phyloP scores from a whole-genome alignment of 768 basidiomycete species.

The Neoboletus magnificus region DNA sequence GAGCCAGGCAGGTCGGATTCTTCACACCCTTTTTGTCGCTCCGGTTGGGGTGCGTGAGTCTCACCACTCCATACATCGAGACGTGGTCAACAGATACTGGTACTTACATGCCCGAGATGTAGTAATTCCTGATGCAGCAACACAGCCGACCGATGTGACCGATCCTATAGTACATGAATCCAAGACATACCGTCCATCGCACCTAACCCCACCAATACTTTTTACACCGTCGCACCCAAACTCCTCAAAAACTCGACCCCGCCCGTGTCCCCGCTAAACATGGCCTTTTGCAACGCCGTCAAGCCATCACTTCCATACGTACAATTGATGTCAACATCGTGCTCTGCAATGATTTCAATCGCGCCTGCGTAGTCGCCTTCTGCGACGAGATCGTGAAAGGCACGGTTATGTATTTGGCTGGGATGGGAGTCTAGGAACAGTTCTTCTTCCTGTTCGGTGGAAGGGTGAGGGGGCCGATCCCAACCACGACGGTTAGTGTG shows the following conservation, averaged over 20 bases:
- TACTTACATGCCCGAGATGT: neutral
- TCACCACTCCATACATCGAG: neutral
- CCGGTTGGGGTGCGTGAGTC: too few relatives aligned
- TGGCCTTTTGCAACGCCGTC: conserved; percentile 25
- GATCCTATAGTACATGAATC: neutral
- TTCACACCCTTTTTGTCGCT: neutral
- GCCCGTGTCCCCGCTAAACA: conserved; percentile 15
- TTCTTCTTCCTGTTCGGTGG: conserved; percentile 21
- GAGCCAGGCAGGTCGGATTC: conserved; percentile 40
- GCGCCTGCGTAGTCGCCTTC: conserved; percentile 19
- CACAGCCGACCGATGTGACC: neutral
- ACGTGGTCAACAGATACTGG: neutral
- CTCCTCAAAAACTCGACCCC: conserved; percentile 20
- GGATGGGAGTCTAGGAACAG: conserved; percentile 16
- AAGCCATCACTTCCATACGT: conserved; percentile 16
- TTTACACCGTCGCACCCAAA: conserved; percentile 18
- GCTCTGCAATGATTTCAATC: conserved; percentile 14
- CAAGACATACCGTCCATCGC: neutral
- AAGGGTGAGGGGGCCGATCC: neutral
- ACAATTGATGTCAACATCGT: conserved; percentile 21
- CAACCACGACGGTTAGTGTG: neutral
- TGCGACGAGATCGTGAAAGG: conserved; percentile 26
- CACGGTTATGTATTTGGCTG: conserved; percentile 15
- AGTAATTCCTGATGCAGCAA: neutral
- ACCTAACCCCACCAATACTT: neutral